These are phyloP conservation scores for Stephanodiscus minutulus DNA, from an alignment of 108 stramenopile species.

Conservation along the genomic window DNA sequence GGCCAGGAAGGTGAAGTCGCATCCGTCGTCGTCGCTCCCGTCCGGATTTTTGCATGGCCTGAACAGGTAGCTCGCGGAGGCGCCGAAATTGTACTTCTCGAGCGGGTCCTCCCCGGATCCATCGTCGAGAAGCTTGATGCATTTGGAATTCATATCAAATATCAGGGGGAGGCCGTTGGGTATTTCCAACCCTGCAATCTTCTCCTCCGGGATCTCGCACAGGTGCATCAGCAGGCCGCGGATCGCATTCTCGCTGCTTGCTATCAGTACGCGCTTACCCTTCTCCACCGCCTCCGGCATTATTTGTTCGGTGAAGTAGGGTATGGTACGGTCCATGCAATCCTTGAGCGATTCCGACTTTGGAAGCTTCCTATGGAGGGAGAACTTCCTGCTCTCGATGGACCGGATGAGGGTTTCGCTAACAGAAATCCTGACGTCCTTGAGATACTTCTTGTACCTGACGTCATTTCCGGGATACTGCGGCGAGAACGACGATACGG, in stretches of 20 bases:
- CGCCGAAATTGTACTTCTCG: slow-evolving; percentile 87
- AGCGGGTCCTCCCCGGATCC: slow-evolving; percentile 80
- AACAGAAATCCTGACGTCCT: slow-evolving; percentile 74
- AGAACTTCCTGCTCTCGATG: slow-evolving; percentile 68
- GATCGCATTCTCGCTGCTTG: slow-evolving; percentile 97
- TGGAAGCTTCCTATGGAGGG: slow-evolving; percentile 79
- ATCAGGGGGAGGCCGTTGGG: slow-evolving; percentile 97
- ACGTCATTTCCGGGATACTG: slow-evolving; percentile 89
- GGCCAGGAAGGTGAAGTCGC: slow-evolving; percentile 10
- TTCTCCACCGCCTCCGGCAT: slow-evolving; percentile 82
- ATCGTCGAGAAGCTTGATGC: slow-evolving; percentile 87
- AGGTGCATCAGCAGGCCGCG: slow-evolving; percentile 97
- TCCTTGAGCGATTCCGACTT: slow-evolving; percentile 90
- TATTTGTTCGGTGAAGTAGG: slow-evolving; percentile 89
- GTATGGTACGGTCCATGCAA: slow-evolving; percentile 91
- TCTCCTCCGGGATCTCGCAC: slow-evolving; percentile 94
- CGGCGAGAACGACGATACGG: slow-evolving; percentile 73
- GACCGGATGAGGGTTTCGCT: slow-evolving; percentile 78
- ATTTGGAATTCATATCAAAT: slow-evolving; percentile 80
- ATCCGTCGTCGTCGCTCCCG: slow-evolving; percentile 40
- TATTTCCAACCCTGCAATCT: slow-evolving; percentile 91
- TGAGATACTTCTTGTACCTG: slow-evolving; percentile 81
- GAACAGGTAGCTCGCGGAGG: slow-evolving; percentile 81
- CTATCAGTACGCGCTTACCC: slow-evolving; percentile 95
- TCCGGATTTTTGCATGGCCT: slow-evolving; percentile 73